Percentiles rank a stretch among this genome's conserved stretches.
phyloP scores from a whole-genome alignment of 371 early-diverging fungal genomes.

The Mucor plumbeus region DNA sequence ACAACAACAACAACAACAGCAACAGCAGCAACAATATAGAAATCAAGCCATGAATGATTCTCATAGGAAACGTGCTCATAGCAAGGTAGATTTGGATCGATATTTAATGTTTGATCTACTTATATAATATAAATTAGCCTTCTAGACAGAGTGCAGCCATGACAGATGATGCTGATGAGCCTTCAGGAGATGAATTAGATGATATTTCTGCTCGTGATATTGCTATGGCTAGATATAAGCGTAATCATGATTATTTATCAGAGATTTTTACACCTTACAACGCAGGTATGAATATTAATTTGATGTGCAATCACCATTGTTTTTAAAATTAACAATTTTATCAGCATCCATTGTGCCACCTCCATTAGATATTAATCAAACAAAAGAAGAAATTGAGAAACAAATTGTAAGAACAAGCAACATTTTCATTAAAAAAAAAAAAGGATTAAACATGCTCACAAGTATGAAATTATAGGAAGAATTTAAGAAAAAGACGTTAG shows the following conservation, averaged over 20 bases:
- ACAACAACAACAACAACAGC: constrained; percentile 10
- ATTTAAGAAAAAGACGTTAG: constrained; percentile 34
- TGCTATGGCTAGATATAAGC: constrained; percentile 79
- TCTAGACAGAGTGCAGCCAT: constrained; percentile 24
- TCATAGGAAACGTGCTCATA: constrained; percentile 31
- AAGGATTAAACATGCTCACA: neutral
- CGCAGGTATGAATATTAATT: constrained; percentile 41
- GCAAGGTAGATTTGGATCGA: constrained; percentile 19
- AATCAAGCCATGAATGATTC: constrained; percentile 26
- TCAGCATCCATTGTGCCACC: constrained; percentile 48
- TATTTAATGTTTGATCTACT: neutral
- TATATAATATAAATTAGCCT: neutral
- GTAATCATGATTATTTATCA: constrained; percentile 81
- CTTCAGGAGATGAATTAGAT: constrained; percentile 72
- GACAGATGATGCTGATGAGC: constrained; percentile 36
- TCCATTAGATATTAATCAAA: constrained; percentile 37
- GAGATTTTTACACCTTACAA: constrained; percentile 79
- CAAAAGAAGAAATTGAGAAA: constrained; percentile 44
- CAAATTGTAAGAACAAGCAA: constrained; percentile 26
- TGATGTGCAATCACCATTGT: neutral
- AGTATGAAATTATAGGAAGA: constrained; percentile 30
- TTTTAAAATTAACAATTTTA: neutral
- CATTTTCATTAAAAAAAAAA: neutral
- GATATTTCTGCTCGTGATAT: constrained; percentile 68
- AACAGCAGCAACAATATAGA: constrained; percentile 15